phyloP scores from a whole-genome alignment of 1,139 yeast genomes.

The Nakaseomyces nivariensis region DNA sequence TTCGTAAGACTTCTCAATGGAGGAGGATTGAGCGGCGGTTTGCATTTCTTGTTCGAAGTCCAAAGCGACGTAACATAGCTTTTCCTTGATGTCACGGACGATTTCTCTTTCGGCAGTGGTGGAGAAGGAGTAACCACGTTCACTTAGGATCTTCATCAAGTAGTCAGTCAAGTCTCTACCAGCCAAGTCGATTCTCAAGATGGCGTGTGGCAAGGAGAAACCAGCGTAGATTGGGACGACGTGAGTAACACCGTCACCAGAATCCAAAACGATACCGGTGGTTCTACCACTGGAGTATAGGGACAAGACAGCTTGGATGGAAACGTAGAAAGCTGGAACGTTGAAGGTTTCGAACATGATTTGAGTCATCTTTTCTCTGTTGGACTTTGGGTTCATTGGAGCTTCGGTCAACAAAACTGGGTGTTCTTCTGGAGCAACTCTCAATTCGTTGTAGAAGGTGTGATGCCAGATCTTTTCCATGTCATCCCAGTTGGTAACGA shows the following conservation, averaged over 20 bases:
- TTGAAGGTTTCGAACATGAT: constrained; percentile 97
- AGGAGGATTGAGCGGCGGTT: constrained; percentile 97
- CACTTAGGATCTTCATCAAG: constrained; percentile 95
- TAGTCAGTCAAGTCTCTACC: constrained; percentile 99
- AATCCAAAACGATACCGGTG: constrained; percentile 98
- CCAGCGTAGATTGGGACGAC: constrained; percentile 99
- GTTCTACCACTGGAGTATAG: constrained; percentile 99
- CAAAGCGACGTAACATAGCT: constrained; percentile 94
- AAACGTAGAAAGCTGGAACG: constrained; percentile 98
- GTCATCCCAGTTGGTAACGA: constrained; percentile 99
- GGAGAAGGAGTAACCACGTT: constrained; percentile 98
- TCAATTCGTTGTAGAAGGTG: constrained; percentile 93
- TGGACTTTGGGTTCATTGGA: constrained; percentile 97
- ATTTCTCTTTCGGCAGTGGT: constrained; percentile 99
- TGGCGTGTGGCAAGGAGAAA: constrained; percentile 98
- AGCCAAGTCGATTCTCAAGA: constrained; percentile 96
- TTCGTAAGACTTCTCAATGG: constrained; percentile 97
- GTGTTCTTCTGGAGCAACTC: constrained; percentile 99
- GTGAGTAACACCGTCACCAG: constrained; percentile 99
- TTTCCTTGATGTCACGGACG: constrained; percentile 98
- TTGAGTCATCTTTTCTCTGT: constrained; percentile 99
- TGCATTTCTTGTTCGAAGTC: constrained; percentile 98
- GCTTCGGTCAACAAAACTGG: constrained; percentile 97
- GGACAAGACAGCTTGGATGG: constrained; percentile 97
- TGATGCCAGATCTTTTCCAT: constrained; percentile 99